phyloP scores from a whole-genome alignment of 495 filamentous ascomycete species.

The Halenospora varia region DNA sequence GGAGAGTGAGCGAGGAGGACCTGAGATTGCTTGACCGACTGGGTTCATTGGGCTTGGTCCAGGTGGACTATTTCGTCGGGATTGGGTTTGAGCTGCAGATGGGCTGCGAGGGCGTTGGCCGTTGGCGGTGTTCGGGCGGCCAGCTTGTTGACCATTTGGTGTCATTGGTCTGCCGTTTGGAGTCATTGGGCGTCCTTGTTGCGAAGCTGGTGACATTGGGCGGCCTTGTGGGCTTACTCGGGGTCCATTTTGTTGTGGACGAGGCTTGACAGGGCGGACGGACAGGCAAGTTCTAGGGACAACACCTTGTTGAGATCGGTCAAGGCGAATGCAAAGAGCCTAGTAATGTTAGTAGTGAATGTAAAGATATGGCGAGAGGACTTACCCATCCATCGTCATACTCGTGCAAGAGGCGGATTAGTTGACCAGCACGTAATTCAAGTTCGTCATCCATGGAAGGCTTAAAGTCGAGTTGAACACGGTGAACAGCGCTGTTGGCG shows the following conservation, averaged over 20 bases:
- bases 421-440: slow-evolving; percentile 68
- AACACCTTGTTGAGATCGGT: slow-evolving; percentile 88
- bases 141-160: slow-evolving; percentile 33
- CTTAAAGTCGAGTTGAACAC: slow-evolving; percentile 92
- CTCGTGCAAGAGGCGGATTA: slow-evolving; percentile 87
- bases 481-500: slow-evolving; percentile 62
- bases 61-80: slow-evolving; percentile 46
- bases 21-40: slow-evolving; percentile 16
- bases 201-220: slow-evolving; percentile 41
- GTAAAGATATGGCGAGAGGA: slow-evolving; percentile 14
- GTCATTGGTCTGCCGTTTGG: slow-evolving; percentile 34
- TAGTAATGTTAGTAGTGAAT: slow-evolving; percentile 41
- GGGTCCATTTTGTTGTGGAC: slow-evolving; percentile 47
- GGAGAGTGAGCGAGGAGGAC: slow-evolving; percentile 31
- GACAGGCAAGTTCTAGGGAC: slow-evolving; percentile 92
- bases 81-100: slow-evolving; percentile 35
- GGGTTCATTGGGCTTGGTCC: slow-evolving; percentile 61
- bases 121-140: slow-evolving; percentile 35
- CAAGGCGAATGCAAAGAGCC: slow-evolving; percentile 88
- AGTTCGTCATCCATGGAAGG: slow-evolving; percentile 92
- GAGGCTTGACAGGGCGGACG: slow-evolving; percentile 85
- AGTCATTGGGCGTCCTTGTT: slow-evolving; percentile 43
- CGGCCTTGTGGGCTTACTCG: slow-evolving; percentile 37
- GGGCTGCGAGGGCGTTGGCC: slow-evolving; percentile 41
- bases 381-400: slow-evolving; percentile 99